Percentiles rank a stretch among this genome's conserved stretches.
Evolutionary conservation across 805 yeast species (phyloP).

Genomic region (Saccharomycopsis fermentans): DNA sequence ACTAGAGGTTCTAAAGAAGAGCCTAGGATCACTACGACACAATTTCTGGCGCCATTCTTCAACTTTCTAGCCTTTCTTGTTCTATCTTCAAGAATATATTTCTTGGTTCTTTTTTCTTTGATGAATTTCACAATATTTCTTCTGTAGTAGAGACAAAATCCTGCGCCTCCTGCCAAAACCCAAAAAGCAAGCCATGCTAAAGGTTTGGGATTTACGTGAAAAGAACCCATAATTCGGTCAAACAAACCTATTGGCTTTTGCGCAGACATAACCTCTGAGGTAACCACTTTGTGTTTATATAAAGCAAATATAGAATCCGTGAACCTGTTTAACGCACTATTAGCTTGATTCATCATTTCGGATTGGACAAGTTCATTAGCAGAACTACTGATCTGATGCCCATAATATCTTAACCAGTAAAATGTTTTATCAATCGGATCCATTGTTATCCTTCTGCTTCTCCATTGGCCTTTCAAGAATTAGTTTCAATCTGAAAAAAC

Average conservation of each 20-base stretch:
- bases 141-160: constrained; percentile 4
- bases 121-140: neutral
- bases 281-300: constrained; percentile 2
- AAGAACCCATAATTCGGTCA: neutral
- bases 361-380: constrained; percentile 5
- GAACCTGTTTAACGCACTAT: constrained; percentile 3
- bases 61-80: constrained; percentile 53
- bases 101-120: constrained; percentile 9
- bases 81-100: constrained; percentile 11
- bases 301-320: constrained; percentile 11
- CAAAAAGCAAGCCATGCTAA: constrained; percentile 7
- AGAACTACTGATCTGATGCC: neutral
- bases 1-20: constrained; percentile 69
- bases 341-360: constrained; percentile 5
- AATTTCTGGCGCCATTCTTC: constrained; percentile 61
- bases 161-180: constrained; percentile 8
- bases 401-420: constrained; percentile 17
- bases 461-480: neutral
- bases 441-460: neutral
- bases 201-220: neutral
- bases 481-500: neutral
- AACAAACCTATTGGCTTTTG: neutral
- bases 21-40: constrained; percentile 66
- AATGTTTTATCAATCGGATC: constrained; percentile 18
- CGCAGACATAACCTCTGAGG: neutral